Evolutionary conservation across 495 filamentous ascomycete genomes (phyloP).

Genomic region (Wilcoxina mikolae): DNA sequence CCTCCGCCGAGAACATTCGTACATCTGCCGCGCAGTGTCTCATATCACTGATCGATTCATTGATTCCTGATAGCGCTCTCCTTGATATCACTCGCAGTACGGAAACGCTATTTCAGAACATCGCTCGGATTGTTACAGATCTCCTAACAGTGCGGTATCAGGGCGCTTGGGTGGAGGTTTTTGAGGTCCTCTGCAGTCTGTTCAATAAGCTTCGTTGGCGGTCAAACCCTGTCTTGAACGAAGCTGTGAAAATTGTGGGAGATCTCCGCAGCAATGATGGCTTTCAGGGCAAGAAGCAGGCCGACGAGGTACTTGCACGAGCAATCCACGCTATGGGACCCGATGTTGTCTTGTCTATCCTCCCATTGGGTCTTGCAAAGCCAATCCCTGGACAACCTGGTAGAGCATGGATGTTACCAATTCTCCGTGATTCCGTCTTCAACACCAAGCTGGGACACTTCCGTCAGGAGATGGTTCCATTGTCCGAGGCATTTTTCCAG

Average conservation of each 20-base stretch:
- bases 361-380: constrained; percentile 72
- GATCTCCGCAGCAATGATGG: constrained; percentile 78
- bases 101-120: constrained; percentile 63
- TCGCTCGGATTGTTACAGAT: constrained; percentile 50
- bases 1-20: constrained; percentile 78
- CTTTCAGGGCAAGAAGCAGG: constrained; percentile 88
- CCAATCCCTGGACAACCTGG: constrained; percentile 63
- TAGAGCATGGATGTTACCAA: constrained; percentile 84
- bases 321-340: constrained; percentile 84
- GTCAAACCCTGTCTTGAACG: constrained; percentile 56
- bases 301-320: constrained; percentile 71
- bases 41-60: constrained; percentile 78
- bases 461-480: constrained; percentile 63
- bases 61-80: constrained; percentile 63
- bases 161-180: constrained; percentile 86
- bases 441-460: constrained; percentile 82
- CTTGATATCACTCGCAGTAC: constrained; percentile 78
- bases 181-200: constrained; percentile 73
- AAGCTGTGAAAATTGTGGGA: constrained; percentile 61
- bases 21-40: constrained; percentile 88
- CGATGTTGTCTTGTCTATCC: constrained; percentile 56
- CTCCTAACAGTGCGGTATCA: constrained; percentile 83
- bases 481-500: constrained; percentile 84
- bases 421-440: constrained; percentile 66
- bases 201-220: constrained; percentile 80